Evolutionary conservation across 495 filamentous ascomycete genomes (phyloP), one percentile per base, ranked within the genome.

Genomic region (Massariosphaeria phaeospora): DNA sequence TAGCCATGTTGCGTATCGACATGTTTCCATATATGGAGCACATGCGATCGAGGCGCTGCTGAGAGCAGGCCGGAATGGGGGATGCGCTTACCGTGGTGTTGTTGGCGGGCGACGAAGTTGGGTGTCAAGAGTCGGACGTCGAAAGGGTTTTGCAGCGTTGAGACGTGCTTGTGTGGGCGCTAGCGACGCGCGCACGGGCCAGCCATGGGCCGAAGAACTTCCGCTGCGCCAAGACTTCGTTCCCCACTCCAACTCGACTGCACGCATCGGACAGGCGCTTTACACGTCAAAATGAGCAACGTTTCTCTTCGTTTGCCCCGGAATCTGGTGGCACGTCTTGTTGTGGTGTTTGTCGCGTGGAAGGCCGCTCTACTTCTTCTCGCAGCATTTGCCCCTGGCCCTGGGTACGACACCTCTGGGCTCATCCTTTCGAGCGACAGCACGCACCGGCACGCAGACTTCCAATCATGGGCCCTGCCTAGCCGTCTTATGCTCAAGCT

Each of bases 331-430:
- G 40, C 18, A 34, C 27, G n/a, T 21, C 55, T 66, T 1, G n/a
- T 55, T 17, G 7, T 42, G 9, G 20, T 59, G 1, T 67, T 61
- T 30, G 8, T 60, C 55, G 29, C 69, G 1, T 96, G 89, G 89
- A 96, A 96, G 69, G 41, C 73, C 6, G 61, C 94, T 18, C 70
- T 96, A 21, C 70, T 91, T 31, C 51, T 78, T 21, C 72, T 93
- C 43, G 79, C 84, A 30, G 61, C 79, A 39, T 67, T 71, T 40
- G 79, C 78, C 58, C 85, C 90, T 17, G 83, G 87, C 9, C 76
- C 77, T 7, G 84, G 88, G 30, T 98, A 98, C 70, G 93, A 98
- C 67, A 95, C 89, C 12, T 97, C 93, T 23, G 87, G 82, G 23
- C 73, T 73, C 8, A 76, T 95, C 29, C 62, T 89, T n/a, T 34